A percentile compares a stretch with the other conserved stretches of the same genome.
phyloP scores from a whole-genome alignment of 2,329 filamentous ascomycete genomes.

The Xylariaceae sp. region DNA sequence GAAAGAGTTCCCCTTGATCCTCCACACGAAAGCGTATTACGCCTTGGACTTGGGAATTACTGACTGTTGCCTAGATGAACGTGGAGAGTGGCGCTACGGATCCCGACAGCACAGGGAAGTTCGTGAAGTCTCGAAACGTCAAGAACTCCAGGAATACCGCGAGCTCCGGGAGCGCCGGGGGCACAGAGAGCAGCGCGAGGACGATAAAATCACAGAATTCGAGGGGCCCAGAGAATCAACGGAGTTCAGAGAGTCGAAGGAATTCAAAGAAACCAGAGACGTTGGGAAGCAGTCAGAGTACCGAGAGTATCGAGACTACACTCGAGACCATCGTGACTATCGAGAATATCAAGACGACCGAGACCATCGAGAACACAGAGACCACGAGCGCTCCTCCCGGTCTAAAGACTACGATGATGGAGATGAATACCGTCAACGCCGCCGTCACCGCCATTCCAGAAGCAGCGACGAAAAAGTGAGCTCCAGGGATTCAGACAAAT shows the following conservation, averaged over 20 bases:
- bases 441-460: slow-evolving; percentile 32
- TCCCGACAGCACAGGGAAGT: not conserved
- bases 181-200: no score
- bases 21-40: slow-evolving; percentile 26
- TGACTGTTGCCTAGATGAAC: slow-evolving; percentile 52
- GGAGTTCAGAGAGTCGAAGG: no score
- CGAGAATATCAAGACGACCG: not conserved
- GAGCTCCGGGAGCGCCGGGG: not conserved
- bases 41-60: slow-evolving; percentile 31
- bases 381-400: slow-evolving; percentile 20
- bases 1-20: slow-evolving; percentile 32
- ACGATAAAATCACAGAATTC: not conserved
- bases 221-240: slow-evolving; percentile 7
- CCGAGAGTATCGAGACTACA: not conserved
- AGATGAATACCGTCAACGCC: slow-evolving; percentile 34
- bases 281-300: not conserved
- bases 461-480: slow-evolving; percentile 19
- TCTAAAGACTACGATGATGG: slow-evolving; percentile 21
- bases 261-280: not conserved
- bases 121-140: not conserved
- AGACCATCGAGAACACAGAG: not conserved
- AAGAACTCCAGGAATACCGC: not conserved
- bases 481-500: slow-evolving; percentile 27
- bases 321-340: not conserved
- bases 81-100: slow-evolving; percentile 33